phyloP scores from a whole-genome alignment of 352 stramenopile genomes.

The Nothophytophthora sp. region DNA sequence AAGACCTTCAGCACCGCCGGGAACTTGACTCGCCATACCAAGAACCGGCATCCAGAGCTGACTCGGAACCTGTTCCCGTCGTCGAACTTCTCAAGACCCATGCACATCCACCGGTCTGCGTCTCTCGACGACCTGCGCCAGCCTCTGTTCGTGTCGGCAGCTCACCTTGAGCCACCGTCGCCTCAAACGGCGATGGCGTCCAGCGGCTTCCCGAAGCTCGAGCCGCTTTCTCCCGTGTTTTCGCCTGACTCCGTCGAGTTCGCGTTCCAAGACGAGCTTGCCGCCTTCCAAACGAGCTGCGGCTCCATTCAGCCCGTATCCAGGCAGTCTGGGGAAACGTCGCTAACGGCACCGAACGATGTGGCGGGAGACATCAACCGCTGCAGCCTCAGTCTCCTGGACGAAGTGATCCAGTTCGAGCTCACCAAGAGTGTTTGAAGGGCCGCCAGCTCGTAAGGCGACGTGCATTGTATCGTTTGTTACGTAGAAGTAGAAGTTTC shows the following conservation, averaged over 20 bases:
- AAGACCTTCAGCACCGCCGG: slow-evolving; percentile 64
- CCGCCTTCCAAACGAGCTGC: slow-evolving; percentile 22
- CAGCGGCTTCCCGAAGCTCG: slow-evolving; percentile 15
- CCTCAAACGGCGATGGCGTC: slow-evolving; percentile 1
- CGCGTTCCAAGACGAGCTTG: slow-evolving; percentile 26
- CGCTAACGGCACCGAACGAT: slow-evolving; percentile 3
- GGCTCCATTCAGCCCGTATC: slow-evolving; percentile 3
- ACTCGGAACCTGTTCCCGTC: slow-evolving; percentile 12
- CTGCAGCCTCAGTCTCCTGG: slow-evolving; percentile 43
- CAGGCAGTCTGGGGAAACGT: slow-evolving; percentile 6
- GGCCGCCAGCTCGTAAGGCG: neutral
- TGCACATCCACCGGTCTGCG: slow-evolving; percentile 8
- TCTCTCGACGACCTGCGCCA: neutral
- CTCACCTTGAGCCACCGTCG: neutral
- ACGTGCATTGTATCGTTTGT: neutral
- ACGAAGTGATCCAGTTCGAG: slow-evolving; percentile 48
- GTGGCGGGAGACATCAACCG: slow-evolving; percentile 21
- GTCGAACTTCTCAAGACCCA: slow-evolving; percentile 13
- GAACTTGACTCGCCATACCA: slow-evolving; percentile 56
- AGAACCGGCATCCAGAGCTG: slow-evolving; percentile 45
- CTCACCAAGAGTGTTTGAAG: slow-evolving; percentile 34
- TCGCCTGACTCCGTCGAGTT: slow-evolving; percentile 28
- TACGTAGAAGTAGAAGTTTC: neutral
- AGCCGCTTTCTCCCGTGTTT: slow-evolving; percentile 15
- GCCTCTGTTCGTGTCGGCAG: slow-evolving; percentile 1